Evolutionary conservation across 2,329 filamentous ascomycete species (phyloP), one percentile per base, ranked within the genome.

Genomic region (Moelleriella libera): DNA sequence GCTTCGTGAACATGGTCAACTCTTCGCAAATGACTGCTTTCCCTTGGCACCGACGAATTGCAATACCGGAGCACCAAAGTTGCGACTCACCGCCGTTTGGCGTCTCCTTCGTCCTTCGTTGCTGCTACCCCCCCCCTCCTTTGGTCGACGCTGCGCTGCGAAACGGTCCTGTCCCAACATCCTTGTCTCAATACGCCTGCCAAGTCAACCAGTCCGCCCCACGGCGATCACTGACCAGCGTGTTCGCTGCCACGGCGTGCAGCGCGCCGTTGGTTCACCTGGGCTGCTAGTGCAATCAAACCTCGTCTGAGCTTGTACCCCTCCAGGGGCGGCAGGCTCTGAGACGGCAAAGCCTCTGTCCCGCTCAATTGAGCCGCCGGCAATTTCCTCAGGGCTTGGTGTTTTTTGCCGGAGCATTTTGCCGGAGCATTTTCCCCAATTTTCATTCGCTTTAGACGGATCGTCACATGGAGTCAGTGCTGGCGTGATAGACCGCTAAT

Each of bases 81-180:
- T 21, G 21, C 21, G 21, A 21, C 21, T 3, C 21, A 3, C 21
- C 21, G 21, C 21, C 21, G 21, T 21, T 21, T 2, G 43, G 4
- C 37, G 28, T 44, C 9, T 11, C 28, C 31, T 21, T 8, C 41
- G 14, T 44, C 37, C 8, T 21, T 11, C 21, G 43, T 50, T 45
- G 45, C 45, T 48, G 39, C 49, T 43, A 49, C 53, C 37, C 52
- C 43, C 32, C 32, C 32, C 32, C 32, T 12, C 32, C 32, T 12
- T 12, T 12, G 8, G 8, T 21, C 21, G 34, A 37, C 4, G 5
- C 34, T 37, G 8, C 34, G 21, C 21, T 37, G 8, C 34, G 34
- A 9, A 8, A 9, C 34, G 34, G 8, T 4, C 34, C 34, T 37
- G 12, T 12, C 34, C 42, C 42, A 11, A 28, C 28, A 44, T 11